A percentile compares a stretch with the other conserved stretches of the same genome.
These are phyloP conservation scores for Spathaspora arborariae DNA, from an alignment of 805 yeast species.

Conservation along the genomic window DNA sequence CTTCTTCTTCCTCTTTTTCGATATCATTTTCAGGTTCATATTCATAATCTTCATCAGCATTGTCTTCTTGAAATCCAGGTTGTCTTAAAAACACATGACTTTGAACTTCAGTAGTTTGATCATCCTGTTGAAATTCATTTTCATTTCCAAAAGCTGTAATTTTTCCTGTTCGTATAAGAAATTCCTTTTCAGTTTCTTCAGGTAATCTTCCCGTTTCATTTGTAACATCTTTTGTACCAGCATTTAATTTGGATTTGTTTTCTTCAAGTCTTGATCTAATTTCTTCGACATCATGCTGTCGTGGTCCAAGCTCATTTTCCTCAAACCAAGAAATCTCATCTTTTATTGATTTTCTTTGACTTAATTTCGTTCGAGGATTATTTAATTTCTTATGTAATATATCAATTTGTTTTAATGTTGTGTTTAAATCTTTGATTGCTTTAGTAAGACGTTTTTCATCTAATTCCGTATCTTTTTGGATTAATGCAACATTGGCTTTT, in stretches of 20 bases:
- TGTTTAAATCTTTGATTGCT: slow-evolving; percentile 46
- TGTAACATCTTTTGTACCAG: slow-evolving; percentile 10
- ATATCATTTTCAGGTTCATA: slow-evolving; percentile 12
- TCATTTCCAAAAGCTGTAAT: slow-evolving; percentile 87
- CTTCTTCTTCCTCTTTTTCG: slow-evolving; percentile 6
- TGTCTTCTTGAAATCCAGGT: slow-evolving; percentile 43
- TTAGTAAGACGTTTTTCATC: slow-evolving; percentile 76
- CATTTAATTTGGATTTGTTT: slow-evolving; percentile 35
- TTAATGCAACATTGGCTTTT: slow-evolving; percentile 61
- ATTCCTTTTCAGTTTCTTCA: slow-evolving; percentile 80
- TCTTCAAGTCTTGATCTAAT: slow-evolving; percentile 33
- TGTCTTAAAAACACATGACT: slow-evolving; percentile 45
- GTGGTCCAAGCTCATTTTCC: slow-evolving; percentile 47
- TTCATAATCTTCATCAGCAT: slow-evolving; percentile 14
- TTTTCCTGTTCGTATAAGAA: slow-evolving; percentile 81
- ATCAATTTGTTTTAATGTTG: slow-evolving; percentile 40
- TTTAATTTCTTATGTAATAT: slow-evolving; percentile 46
- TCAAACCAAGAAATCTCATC: slow-evolving; percentile 53
- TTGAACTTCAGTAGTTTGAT: slow-evolving; percentile 3
- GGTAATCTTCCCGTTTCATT: slow-evolving; percentile 40
- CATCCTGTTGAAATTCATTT: slow-evolving; percentile 46
- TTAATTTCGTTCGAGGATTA: slow-evolving; percentile 57
- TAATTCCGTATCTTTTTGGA: slow-evolving; percentile 60
- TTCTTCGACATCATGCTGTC: slow-evolving; percentile 62
- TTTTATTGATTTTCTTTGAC: slow-evolving; percentile 52